Evolutionary conservation across 2,329 filamentous ascomycete genomes (phyloP).

Genomic region (Botryosphaeria dothidea): DNA sequence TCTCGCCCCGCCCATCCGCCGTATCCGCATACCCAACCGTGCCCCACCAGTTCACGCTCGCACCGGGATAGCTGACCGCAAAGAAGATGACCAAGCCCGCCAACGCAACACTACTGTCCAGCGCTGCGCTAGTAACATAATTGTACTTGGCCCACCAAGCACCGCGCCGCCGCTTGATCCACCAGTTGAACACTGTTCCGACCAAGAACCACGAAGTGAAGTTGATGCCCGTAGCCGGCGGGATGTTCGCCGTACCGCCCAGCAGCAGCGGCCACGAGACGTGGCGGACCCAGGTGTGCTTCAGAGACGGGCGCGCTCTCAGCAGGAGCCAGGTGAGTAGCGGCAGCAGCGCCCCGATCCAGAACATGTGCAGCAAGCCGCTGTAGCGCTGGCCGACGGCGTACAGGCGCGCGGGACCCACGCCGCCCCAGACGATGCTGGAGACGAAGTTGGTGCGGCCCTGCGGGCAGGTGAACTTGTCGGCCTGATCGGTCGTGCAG

Average conservation of each 20-base stretch:
- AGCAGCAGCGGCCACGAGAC: slow-evolving; percentile 42
- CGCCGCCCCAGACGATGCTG: slow-evolving; percentile 63
- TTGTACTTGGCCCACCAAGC: slow-evolving; percentile 81
- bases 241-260: slow-evolving; percentile 36
- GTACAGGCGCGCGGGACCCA: slow-evolving; percentile 71
- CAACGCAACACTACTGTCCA: slow-evolving; percentile 68
- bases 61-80: slow-evolving; percentile 61
- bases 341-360: slow-evolving; percentile 64
- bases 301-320: slow-evolving; percentile 65
- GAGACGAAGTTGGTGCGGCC: slow-evolving; percentile 67
- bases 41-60: slow-evolving; percentile 64
- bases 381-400: slow-evolving; percentile 63
- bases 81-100: slow-evolving; percentile 71
- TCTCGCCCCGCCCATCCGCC: slow-evolving; percentile 37
- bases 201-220: slow-evolving; percentile 71
- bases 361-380: slow-evolving; percentile 69
- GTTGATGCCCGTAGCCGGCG: slow-evolving; percentile 69
- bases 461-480: slow-evolving; percentile 57
- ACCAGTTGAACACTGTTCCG: slow-evolving; percentile 69
- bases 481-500: slow-evolving; percentile 48
- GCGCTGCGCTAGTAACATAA: slow-evolving; percentile 70
- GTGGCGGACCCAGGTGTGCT: slow-evolving; percentile 69
- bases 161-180: slow-evolving; percentile 63
- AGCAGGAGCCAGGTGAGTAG: slow-evolving; percentile 61
- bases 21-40: slow-evolving; percentile 53